Evolutionary conservation across 2,329 filamentous ascomycete species (phyloP).

Genomic region (Fusarium chuoi): DNA sequence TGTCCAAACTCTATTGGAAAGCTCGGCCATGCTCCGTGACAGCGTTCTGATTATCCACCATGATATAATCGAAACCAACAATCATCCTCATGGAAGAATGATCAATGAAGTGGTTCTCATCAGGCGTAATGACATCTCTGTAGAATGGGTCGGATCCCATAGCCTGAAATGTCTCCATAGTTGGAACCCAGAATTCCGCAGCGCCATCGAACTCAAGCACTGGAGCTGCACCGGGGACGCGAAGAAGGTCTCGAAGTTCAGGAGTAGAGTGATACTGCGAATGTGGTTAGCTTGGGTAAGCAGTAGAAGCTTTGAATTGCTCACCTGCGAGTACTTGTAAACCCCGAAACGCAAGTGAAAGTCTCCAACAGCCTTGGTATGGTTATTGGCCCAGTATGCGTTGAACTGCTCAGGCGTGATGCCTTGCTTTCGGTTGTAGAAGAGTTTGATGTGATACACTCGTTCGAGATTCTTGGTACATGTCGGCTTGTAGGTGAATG

Average conservation of each 20-base stretch:
- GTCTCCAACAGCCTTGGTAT: constrained; percentile 7
- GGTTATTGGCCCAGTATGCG: constrained; percentile 11
- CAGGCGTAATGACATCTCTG: not conserved
- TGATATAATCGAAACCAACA: constrained; percentile 9
- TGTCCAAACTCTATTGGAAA: not conserved
- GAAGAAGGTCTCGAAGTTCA: not conserved
- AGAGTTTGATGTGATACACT: constrained; percentile 3
- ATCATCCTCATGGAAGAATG: constrained; percentile 1
- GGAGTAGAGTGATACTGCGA: not conserved
- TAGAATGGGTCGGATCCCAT: constrained; percentile 4
- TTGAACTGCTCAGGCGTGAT: not conserved
- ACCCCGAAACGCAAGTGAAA: not conserved
- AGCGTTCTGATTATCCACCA: constrained; percentile 15
- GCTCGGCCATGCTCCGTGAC: not conserved
- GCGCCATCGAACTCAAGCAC: constrained; percentile 10
- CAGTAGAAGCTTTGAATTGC: accelerated
- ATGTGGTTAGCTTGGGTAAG: accelerated
- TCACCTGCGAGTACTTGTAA: constrained; percentile 8
- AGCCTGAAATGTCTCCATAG: not conserved
- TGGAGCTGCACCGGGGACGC: not conserved
- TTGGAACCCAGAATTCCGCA: constrained; percentile 2
- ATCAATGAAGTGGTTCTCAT: constrained; percentile 10
- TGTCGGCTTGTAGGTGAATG: constrained; percentile 3
- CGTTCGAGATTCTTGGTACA: constrained; percentile 11
- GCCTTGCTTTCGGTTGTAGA: not conserved